phyloP scores from a whole-genome alignment of 192 early-diverging fungal genomes.

The Podochytrium sp. region DNA sequence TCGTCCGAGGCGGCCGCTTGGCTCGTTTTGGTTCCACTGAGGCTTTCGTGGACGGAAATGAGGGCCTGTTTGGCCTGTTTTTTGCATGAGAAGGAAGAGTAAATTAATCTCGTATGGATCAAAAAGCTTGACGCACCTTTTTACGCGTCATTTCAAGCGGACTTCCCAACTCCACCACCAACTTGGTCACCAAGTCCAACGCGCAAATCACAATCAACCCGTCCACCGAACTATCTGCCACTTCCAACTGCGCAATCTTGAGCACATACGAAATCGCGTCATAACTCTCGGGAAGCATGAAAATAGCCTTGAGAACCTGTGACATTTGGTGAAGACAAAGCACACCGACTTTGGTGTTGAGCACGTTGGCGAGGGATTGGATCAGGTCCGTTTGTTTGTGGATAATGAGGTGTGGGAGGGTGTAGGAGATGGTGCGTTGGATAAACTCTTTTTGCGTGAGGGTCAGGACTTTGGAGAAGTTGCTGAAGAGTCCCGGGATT shows the following conservation, averaged over 20 bases:
- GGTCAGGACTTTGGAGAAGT: conserved; percentile 28
- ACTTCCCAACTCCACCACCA: conserved; percentile 44
- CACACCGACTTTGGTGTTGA: conserved; percentile 9
- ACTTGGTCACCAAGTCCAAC: conserved; percentile 32
- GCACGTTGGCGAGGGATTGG: conserved; percentile 15
- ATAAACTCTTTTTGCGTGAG: conserved; percentile 30
- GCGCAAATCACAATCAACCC: conserved; percentile 23
- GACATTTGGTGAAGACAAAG: conserved; percentile 36
- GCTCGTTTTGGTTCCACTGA: neutral
- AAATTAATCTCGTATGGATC: neutral
- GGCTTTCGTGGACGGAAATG: neutral
- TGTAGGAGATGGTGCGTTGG: conserved; percentile 30
- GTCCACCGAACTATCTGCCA: conserved; percentile 6
- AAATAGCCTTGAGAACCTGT: conserved; percentile 33
- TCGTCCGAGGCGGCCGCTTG: neutral
- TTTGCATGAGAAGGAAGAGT: neutral
- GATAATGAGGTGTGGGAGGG: conserved; percentile 39
- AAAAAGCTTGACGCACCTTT: conserved; percentile 1
- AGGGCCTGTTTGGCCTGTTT: conserved; percentile 36
- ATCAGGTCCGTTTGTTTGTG: conserved; percentile 28
- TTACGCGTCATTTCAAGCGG: neutral
- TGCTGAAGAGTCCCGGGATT: conserved; percentile 14
- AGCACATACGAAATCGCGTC: conserved; percentile 4
- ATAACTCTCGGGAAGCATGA: conserved; percentile 20
- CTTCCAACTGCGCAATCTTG: conserved; percentile 20